A percentile compares a stretch with the other conserved stretches of the same genome.
phyloP scores from a whole-genome alignment of 2,329 filamentous ascomycete genomes.

The Aspergillus ochraceus region DNA sequence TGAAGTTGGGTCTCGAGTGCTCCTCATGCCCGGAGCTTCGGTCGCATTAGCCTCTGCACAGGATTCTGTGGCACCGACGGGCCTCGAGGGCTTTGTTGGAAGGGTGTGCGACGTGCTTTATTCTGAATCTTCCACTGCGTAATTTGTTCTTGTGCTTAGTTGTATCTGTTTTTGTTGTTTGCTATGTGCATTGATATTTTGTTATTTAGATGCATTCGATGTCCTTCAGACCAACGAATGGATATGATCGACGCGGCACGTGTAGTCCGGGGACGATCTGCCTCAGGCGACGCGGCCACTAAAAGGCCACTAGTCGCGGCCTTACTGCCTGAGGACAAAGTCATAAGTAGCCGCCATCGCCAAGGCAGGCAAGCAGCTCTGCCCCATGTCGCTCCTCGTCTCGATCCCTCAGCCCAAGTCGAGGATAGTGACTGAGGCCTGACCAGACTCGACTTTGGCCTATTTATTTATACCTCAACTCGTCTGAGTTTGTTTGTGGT shows the following conservation, averaged over 20 bases:
- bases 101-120: conserved; percentile 37
- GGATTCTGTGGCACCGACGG: conserved; percentile 50
- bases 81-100: conserved; percentile 62
- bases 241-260: conserved; percentile 7
- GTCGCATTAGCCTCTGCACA: conserved; percentile 48
- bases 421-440: background rate
- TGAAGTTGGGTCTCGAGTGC: conserved; percentile 55
- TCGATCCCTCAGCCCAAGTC: background rate
- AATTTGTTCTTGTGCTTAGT: background rate
- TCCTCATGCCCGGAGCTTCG: conserved; percentile 61
- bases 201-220: background rate
- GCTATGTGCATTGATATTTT: background rate
- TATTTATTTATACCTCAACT: no score
- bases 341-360: background rate
- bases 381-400: background rate
- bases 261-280: conserved; percentile 7
- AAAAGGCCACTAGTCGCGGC: background rate
- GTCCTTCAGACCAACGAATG: background rate
- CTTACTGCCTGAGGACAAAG: background rate
- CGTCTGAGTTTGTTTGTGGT: background rate
- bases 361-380: background rate
- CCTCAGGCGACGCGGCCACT: conserved; percentile 4
- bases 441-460: background rate
- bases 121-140: conserved; percentile 45
- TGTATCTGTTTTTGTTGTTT: background rate